phyloP scores from a whole-genome alignment of 1,139 yeast species.

The Hemisphaericaspora subhashii region DNA sequence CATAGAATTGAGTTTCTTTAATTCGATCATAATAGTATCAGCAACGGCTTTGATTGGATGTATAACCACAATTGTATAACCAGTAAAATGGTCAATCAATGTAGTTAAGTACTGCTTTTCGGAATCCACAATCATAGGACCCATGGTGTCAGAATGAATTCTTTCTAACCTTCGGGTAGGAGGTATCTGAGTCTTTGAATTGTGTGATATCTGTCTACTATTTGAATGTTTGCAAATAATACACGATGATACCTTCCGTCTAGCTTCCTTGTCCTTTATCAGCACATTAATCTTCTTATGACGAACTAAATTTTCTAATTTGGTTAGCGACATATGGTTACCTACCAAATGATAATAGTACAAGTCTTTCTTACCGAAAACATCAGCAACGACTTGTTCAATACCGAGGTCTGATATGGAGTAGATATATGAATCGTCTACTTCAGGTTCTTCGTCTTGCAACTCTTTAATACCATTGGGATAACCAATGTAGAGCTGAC shows the following conservation, averaged over 20 bases:
- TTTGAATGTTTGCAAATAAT: neutral
- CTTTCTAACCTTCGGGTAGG: neutral
- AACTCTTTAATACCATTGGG: too few species aligned
- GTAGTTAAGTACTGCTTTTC: neutral
- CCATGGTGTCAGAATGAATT: slow-evolving; percentile 3
- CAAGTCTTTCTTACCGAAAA: neutral
- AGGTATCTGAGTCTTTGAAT: neutral
- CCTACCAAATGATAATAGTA: neutral
- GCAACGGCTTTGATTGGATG: neutral
- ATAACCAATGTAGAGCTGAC: too few species aligned
- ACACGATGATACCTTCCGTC: neutral
- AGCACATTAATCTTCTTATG: neutral
- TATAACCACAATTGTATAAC: neutral
- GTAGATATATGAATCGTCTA: too few species aligned
- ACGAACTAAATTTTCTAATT: neutral
- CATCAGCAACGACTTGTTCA: neutral
- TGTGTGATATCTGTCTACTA: neutral
- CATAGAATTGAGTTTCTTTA: neutral
- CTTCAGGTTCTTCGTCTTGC: too few species aligned
- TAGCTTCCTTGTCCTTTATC: neutral
- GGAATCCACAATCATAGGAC: neutral
- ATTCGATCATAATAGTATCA: neutral
- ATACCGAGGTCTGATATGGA: neutral
- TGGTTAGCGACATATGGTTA: neutral
- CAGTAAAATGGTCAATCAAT: neutral